Evolutionary conservation across 2,329 filamentous ascomycete species (phyloP).

Genomic region (Ophiocordyceps camponoti-floridani): DNA sequence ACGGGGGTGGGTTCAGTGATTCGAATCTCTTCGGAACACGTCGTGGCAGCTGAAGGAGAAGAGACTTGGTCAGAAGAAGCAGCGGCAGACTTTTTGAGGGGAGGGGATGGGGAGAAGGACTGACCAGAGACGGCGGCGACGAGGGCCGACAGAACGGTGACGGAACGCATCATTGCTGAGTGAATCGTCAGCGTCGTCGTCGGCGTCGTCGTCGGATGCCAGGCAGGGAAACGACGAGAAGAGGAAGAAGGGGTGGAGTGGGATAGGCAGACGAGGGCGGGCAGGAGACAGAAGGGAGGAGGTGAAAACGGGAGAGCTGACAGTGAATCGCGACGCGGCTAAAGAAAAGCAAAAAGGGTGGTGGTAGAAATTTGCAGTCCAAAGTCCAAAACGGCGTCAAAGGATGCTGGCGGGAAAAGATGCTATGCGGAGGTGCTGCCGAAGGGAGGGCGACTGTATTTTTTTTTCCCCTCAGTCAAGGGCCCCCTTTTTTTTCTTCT

Average conservation of each 20-base stretch:
- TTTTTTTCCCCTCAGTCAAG: background rate
- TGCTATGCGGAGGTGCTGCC: background rate
- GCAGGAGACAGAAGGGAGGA: background rate
- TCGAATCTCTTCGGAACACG: constrained; percentile 36
- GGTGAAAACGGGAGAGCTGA: constrained; percentile 2
- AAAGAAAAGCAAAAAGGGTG: constrained; percentile 3
- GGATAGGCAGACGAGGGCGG: background rate
- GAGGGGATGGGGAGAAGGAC: constrained; percentile 6
- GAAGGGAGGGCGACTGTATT: background rate
- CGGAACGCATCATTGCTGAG: constrained; percentile 26
- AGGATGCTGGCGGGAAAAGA: constrained; percentile 7
- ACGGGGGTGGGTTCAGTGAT: constrained; percentile 42
- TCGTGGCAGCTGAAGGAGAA: constrained; percentile 11
- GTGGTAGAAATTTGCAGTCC: constrained; percentile 7
- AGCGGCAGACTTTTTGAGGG: background rate
- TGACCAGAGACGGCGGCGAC: constrained; percentile 27
- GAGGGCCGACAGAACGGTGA: constrained; percentile 25
- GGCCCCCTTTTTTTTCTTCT: background rate
- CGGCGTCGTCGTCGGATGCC: background rate
- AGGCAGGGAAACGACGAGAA: background rate
- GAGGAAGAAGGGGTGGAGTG: background rate
- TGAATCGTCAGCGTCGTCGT: constrained; percentile 4
- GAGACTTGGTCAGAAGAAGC: background rate
- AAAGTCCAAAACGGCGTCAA: constrained; percentile 6
- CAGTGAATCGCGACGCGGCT: constrained; percentile 4